Base-by-base conservation (phyloP, 805 yeast genomes). In the Saccharomycopsis sp. region DNA sequence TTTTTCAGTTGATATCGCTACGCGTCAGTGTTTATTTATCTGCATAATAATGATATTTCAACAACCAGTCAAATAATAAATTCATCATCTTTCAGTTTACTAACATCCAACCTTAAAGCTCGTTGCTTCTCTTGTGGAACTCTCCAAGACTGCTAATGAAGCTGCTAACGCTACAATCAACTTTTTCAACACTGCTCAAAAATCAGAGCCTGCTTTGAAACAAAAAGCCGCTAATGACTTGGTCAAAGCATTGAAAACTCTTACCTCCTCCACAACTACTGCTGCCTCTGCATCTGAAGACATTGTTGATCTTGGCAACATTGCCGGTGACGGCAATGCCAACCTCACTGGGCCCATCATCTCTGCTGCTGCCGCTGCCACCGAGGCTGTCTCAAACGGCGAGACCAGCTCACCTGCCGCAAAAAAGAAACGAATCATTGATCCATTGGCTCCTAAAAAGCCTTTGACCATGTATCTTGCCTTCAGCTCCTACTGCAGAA, bases 381-480 rank as follows among this genome's bases (percentile, higher is more conserved):
- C 18, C 19, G 41, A 29, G 13, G 51, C 50, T 3, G 34, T 53
- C 13, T 48, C 41, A 20, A 54, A 50, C n/a, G 46, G 52, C 16
- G 53, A 48, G 25, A n/a, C 9, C 9, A n/a, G n/a, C 12, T 25
- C 27, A 10, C 49, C 42, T 6, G 52, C 48, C 21, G 51, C 55
- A 17, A 50, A 59, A 48, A 67, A 64, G 62, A 68, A 67, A 58
- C 67, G 65, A 50, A 61, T 59, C 43, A 75, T 72, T 52, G 97
- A 89, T 61, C 96, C 96, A 39, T 80, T 83, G 54, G 96, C 95
- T 34, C 98, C 98, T 45, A 86, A 84, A 69, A 87, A 87, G 55
- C 97, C 98, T 12, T 67, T 85, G 55, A 87, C 96, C 17, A 81
- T 84, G 34, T 88, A 77, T 65, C 83, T 89, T 60, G 71, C 77